Evolutionary conservation across 331 rosid genomes (phyloP).

Genomic region (Arachis monticola): DNA sequence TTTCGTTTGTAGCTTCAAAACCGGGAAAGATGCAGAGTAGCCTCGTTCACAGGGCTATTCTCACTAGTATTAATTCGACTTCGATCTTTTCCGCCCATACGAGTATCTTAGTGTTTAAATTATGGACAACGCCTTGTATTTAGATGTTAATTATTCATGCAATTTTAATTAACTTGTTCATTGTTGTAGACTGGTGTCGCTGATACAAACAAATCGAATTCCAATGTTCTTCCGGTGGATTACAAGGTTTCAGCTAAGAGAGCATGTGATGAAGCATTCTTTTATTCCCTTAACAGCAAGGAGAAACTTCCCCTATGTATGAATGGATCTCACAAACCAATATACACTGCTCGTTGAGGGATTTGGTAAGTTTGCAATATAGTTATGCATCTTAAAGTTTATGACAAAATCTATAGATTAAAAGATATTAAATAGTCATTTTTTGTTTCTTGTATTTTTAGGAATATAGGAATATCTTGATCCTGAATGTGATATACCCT

Average conservation of each 20-base stretch:
- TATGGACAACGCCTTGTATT: background rate
- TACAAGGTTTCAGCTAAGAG: constrained; percentile 59
- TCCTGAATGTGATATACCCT: no score
- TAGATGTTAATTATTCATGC: background rate
- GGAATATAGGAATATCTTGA: no score
- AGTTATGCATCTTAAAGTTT: background rate
- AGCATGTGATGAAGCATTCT: constrained; percentile 38
- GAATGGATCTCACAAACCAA: constrained; percentile 82
- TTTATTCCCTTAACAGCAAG: constrained; percentile 39
- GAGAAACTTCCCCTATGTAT: constrained; percentile 55
- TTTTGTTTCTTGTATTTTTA: no score
- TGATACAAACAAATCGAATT: constrained; percentile 49
- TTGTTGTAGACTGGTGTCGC: constrained; percentile 60
- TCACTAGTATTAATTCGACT: no score
- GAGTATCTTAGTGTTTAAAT: no score
- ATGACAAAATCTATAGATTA: background rate
- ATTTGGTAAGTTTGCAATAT: constrained; percentile 51
- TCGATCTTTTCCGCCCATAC: no score
- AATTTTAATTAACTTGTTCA: constrained; percentile 13
- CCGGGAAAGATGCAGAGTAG: no score
- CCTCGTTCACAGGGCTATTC: no score
- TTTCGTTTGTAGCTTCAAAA: no score
- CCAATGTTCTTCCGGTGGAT: constrained; percentile 48
- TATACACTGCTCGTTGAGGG: constrained; percentile 37
- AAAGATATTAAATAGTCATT: no score